Base-by-base conservation (phyloP, 192 early-diverging fungal genomes). In the Mortierella claussenii region DNA sequence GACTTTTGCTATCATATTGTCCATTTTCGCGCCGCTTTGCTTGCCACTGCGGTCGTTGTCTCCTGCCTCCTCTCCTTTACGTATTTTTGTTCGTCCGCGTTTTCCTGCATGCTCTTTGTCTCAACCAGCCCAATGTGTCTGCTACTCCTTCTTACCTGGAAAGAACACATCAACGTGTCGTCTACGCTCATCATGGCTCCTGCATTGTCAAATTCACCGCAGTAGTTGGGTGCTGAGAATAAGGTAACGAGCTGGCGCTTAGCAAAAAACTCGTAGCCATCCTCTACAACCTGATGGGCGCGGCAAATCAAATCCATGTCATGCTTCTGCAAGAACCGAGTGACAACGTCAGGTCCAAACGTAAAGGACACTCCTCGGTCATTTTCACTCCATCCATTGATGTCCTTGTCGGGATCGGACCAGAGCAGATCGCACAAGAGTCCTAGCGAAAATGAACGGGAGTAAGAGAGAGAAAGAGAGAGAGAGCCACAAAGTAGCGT, bases 221-320 rank as follows among this genome's bases (percentile, higher is more conserved):
- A 97, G 61, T 97, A 97, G 73, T 97, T 97, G 24, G 96, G 96
- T 34, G 95, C 96, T 30, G 93, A 95, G 79, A 98, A 98, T 63
- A 98, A 78, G 13, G 97, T 98, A 30, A 98, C 96, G 32, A 98
- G 74, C 69, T 96, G 92, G 37, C 97, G 88, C 81, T 96, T 96
- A 46, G 95, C 95, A 86, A 98, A 98, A 76, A 98, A 98, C 80
- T 98, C 97, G 71, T 97, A 98, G 11, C 97, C 97, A 81, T 98
- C 97, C 74, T 98, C 97, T 8, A 97, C 96, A 13, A 98, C 97
- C 81, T 97, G 95, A 84, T 98, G 97, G 21, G 97, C 97, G 47
- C 97, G 91, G 83, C 97, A 98, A 63, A 98, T 96, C 65, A 98
- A 83, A 80, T 98, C 97, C 81, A 98, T 85, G 69, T 98, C 97